A percentile compares a stretch with the other conserved stretches of the same genome.
Conservation (phyloP, 768 basidiomycete genomes). For the Cubamyces sp. region DNA sequence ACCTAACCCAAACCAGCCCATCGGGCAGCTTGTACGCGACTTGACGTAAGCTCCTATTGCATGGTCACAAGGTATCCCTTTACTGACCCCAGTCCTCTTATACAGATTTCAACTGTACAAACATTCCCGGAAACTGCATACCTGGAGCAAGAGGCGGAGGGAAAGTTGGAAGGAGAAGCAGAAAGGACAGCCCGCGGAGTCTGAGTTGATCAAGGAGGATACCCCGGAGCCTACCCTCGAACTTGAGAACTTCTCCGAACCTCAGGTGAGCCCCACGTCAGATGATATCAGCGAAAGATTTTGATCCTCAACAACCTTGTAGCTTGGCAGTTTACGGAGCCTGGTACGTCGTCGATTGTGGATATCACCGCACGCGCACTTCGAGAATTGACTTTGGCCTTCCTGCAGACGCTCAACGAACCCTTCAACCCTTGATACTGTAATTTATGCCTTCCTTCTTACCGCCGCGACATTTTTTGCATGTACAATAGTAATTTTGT, state of each 20-base stretch:
- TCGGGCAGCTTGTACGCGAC: background rate
- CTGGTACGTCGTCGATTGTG: slow-evolving; percentile 19
- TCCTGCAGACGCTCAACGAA: background rate
- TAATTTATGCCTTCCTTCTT: background rate
- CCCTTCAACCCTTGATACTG: slow-evolving; percentile 4
- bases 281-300: background rate
- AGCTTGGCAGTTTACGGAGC: slow-evolving; percentile 41
- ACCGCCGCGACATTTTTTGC: background rate
- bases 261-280: slow-evolving; percentile 5
- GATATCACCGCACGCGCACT: background rate
- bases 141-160: slow-evolving; percentile 6
- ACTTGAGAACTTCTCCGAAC: slow-evolving; percentile 14
- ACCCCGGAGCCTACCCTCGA: slow-evolving; percentile 2
- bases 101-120: slow-evolving; percentile 13
- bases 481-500: background rate
- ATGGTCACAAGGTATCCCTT: no score
- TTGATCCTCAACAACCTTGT: background rate
- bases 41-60: slow-evolving; percentile 9
- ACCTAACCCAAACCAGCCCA: slow-evolving; percentile 14
- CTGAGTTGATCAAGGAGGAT: background rate
- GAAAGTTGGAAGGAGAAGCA: slow-evolving; percentile 12
- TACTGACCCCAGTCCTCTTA: background rate
- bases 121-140: slow-evolving; percentile 15
- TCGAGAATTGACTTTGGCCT: no score
- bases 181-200: background rate